phyloP scores from a whole-genome alignment of 2,329 filamentous ascomycete species.

The Alternaria incomplexa region DNA sequence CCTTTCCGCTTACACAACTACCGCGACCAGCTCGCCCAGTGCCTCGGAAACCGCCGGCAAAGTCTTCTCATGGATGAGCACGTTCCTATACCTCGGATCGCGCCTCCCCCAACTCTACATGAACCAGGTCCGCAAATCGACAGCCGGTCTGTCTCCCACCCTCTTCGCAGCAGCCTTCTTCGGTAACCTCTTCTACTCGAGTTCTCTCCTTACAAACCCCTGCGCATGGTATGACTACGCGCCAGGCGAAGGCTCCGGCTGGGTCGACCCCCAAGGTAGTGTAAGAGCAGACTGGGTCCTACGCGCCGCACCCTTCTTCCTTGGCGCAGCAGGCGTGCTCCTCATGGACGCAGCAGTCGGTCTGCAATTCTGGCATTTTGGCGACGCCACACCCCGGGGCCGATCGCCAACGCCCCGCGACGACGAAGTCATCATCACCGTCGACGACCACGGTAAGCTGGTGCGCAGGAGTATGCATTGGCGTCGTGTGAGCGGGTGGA shows the following conservation, averaged over 20 bases:
- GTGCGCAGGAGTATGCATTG: slow-evolving; percentile 56
- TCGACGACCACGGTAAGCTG: slow-evolving; percentile 42
- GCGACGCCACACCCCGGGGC: slow-evolving; percentile 46
- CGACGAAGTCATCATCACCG: slow-evolving; percentile 57
- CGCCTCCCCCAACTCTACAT: slow-evolving; percentile 67
- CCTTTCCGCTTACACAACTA: slow-evolving; percentile 18
- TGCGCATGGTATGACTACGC: slow-evolving; percentile 65
- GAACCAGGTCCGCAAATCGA: slow-evolving; percentile 68
- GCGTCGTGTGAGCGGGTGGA: slow-evolving; percentile 67
- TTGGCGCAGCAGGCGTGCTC: slow-evolving; percentile 69
- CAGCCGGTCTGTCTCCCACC: slow-evolving; percentile 66
- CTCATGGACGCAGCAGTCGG: slow-evolving; percentile 67
- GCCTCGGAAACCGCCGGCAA: slow-evolving; percentile 48
- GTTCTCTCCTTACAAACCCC: slow-evolving; percentile 67
- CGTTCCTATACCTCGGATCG: slow-evolving; percentile 49
- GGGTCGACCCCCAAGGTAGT: slow-evolving; percentile 64
- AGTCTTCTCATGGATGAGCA: slow-evolving; percentile 53
- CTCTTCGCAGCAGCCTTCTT: slow-evolving; percentile 71
- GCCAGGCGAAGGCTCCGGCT: slow-evolving; percentile 62
- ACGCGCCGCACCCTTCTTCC: slow-evolving; percentile 67
- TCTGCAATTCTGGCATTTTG: slow-evolving; percentile 67
- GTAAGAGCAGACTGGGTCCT: slow-evolving; percentile 62
- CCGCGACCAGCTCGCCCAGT: slow-evolving; percentile 13
- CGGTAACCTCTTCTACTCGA: slow-evolving; percentile 71
- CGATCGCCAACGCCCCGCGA: slow-evolving; percentile 31